These are phyloP conservation scores for Mycena leptocephala DNA, from an alignment of 768 basidiomycete genomes.

Conservation along the genomic window DNA sequence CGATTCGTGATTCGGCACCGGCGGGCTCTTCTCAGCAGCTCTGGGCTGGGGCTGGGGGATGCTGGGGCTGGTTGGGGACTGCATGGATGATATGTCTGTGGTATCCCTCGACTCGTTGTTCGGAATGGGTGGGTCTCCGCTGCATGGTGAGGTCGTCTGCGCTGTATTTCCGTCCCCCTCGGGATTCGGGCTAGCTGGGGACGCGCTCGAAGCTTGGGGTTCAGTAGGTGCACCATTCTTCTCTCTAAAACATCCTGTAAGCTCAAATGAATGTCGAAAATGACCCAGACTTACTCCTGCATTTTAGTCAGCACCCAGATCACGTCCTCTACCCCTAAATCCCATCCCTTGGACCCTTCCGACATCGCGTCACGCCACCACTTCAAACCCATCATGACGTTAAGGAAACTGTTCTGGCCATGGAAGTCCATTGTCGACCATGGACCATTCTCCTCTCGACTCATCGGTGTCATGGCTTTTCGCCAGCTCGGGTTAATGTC, in stretches of 20 bases:
- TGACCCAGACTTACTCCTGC: not conserved
- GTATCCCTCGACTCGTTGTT: too few species aligned
- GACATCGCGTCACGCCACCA: not conserved
- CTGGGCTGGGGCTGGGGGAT: too few species aligned
- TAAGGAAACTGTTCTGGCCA: not conserved
- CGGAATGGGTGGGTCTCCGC: too few species aligned
- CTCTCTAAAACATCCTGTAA: not conserved
- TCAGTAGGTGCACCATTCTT: not conserved
- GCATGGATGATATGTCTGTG: too few species aligned
- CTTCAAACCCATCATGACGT: not conserved
- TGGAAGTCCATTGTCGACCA: not conserved
- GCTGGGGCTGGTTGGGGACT: too few species aligned
- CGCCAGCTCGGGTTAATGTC: not conserved
- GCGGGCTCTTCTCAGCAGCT: too few species aligned
- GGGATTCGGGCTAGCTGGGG: too few species aligned
- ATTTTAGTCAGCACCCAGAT: not conserved
- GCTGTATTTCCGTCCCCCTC: too few species aligned
- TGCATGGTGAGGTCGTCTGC: too few species aligned
- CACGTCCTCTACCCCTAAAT: not conserved
- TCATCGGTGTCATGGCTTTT: not conserved
- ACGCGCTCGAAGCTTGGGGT: not conserved
- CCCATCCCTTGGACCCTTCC: not conserved
- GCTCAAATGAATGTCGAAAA: not conserved
- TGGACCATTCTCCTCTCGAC: not conserved
- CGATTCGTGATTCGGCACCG: not conserved